phyloP scores from a whole-genome alignment of 495 filamentous ascomycete genomes.

The Talaromyces liani region DNA sequence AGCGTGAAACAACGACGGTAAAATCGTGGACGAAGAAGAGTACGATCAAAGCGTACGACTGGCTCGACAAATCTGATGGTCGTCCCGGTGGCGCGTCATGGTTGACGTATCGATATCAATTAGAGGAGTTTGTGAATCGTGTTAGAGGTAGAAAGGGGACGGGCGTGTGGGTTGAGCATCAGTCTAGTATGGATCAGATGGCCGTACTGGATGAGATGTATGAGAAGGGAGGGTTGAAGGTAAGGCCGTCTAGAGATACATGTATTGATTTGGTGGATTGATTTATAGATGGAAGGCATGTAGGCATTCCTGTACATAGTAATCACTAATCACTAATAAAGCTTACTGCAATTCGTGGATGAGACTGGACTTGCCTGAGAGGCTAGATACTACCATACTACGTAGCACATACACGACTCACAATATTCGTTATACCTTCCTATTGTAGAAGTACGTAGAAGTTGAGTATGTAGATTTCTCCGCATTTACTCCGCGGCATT shows the following conservation, averaged over 20 bases:
- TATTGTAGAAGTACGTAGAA: background rate
- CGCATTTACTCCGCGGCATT: background rate
- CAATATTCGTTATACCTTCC: background rate
- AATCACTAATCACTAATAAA: background rate
- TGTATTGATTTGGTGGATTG: background rate
- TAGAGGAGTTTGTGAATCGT: slow-evolving; percentile 51
- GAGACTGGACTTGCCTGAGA: background rate
- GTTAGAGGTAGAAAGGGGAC: slow-evolving; percentile 33
- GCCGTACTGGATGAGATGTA: slow-evolving; percentile 48
- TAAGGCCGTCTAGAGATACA: slow-evolving; percentile 8
- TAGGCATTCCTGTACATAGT: background rate
- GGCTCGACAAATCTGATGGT: slow-evolving; percentile 19
- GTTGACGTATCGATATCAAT: slow-evolving; percentile 44
- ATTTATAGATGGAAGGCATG: background rate
- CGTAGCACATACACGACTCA: background rate
- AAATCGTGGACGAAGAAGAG: slow-evolving; percentile 37
- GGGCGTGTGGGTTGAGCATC: slow-evolving; percentile 41
- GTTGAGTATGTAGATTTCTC: background rate
- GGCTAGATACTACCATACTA: background rate
- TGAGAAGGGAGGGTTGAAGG: slow-evolving; percentile 31
- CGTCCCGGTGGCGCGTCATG: slow-evolving; percentile 35
- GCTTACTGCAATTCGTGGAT: background rate
- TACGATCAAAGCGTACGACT: slow-evolving; percentile 39
- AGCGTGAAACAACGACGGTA: slow-evolving; percentile 17
- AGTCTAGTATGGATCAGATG: slow-evolving; percentile 46